A percentile compares a stretch with the other conserved stretches of the same genome.
These are phyloP conservation scores for Striga asiatica DNA, from an alignment of 257 asterid genomes.

Conservation along the genomic window DNA sequence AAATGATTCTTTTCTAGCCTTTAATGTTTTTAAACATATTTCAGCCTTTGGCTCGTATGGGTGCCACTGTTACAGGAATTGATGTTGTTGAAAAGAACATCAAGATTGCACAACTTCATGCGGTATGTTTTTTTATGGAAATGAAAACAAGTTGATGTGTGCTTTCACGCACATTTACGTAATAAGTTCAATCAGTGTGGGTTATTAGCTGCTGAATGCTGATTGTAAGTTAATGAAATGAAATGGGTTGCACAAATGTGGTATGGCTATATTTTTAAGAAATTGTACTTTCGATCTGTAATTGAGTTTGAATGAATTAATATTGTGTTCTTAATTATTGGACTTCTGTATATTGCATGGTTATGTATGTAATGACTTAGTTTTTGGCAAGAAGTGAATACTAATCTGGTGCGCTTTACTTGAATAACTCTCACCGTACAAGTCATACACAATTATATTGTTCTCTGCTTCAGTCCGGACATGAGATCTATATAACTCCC, in stretches of 20 bases:
- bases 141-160: neutral
- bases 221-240: too few relatives aligned
- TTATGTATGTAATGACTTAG: too few relatives aligned
- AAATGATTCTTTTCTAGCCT: conserved; percentile 7
- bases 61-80: conserved; percentile 74
- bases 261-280: too few relatives aligned
- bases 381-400: conserved; percentile 5
- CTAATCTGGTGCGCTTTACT: too few relatives aligned
- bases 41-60: conserved; percentile 95
- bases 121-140: conserved; percentile 37
- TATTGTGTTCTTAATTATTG: too few relatives aligned
- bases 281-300: too few relatives aligned
- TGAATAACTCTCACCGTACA: too few relatives aligned
- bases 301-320: too few relatives aligned
- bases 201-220: too few relatives aligned
- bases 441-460: too few relatives aligned
- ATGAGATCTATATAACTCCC: neutral
- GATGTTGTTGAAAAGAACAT: conserved; percentile 95
- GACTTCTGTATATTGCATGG: too few relatives aligned
- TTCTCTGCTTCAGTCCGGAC: neutral
- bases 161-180: neutral
- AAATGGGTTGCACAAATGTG: too few relatives aligned
- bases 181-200: conserved; percentile 2
- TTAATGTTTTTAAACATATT: conserved; percentile 6
- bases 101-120: conserved; percentile 76